These are phyloP conservation scores for Moesziomyces aphidis DNA, from an alignment of 1,284 basidiomycete species.

Conservation along the genomic window DNA sequence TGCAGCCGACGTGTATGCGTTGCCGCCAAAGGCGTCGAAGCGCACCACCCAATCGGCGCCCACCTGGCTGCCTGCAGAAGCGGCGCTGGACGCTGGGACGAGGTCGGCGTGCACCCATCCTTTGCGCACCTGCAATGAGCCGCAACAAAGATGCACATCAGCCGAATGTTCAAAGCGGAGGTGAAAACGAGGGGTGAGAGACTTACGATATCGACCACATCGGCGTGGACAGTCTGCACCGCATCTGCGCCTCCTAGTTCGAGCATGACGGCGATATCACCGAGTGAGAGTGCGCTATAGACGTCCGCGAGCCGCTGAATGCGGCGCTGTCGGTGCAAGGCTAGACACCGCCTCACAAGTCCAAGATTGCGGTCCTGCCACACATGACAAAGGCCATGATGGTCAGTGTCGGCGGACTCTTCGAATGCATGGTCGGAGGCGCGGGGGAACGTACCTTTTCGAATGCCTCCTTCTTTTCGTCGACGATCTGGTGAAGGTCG, in stretches of 20 bases:
- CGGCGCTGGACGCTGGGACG: constrained; percentile 6
- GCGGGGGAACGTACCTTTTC: constrained; percentile 2
- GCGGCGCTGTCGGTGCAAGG: constrained; percentile 77
- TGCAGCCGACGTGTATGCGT: constrained; percentile 21
- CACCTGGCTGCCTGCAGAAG: constrained; percentile 4
- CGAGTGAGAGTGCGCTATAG: constrained; percentile 79
- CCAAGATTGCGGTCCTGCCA: constrained; percentile 78
- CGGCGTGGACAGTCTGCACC: constrained; percentile 72
- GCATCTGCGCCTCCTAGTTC: constrained; percentile 71
- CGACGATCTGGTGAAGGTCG: constrained; percentile 16
- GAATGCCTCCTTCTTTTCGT: constrained; percentile 27
- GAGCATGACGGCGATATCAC: constrained; percentile 76
- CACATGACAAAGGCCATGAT: no score
- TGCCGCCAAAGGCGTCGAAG: constrained; percentile 30
- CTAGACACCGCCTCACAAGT: constrained; percentile 76
- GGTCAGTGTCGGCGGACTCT: no score
- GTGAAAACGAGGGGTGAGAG: no score
- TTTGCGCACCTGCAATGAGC: constrained; percentile 19
- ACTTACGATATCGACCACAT: constrained; percentile 79
- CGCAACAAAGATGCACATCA: not conserved
- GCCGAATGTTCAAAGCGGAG: no score
- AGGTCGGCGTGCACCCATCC: constrained; percentile 32
- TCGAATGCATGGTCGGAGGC: not conserved
- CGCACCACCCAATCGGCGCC: constrained; percentile 25
- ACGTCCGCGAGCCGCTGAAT: constrained; percentile 81